These are phyloP conservation scores for Celoporthe dispersa DNA, from an alignment of 2,329 filamentous ascomycete genomes.

Conservation along the genomic window DNA sequence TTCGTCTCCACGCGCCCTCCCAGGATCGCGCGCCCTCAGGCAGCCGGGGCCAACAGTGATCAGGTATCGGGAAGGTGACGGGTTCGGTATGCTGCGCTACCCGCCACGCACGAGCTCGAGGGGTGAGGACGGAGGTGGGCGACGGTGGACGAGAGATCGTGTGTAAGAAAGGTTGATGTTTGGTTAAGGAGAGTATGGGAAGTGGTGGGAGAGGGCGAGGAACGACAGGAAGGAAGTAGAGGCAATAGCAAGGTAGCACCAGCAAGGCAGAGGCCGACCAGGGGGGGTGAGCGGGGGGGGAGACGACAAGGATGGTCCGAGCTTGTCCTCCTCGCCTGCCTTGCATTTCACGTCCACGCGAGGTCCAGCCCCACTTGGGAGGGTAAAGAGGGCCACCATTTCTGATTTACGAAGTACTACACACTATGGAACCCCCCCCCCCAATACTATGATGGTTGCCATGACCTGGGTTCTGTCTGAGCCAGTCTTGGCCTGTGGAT, in stretches of 20 bases:
- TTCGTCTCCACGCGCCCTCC: constrained; percentile 9
- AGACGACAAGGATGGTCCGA: constrained; percentile 3
- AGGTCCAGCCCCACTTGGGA: constrained; percentile 1
- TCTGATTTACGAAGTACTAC: neutral
- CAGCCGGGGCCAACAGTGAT: constrained; percentile 2
- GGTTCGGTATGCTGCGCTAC: neutral
- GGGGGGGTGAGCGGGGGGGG: neutral
- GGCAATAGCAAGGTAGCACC: constrained; percentile 1
- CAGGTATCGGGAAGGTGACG: neutral
- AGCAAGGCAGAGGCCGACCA: constrained; percentile 6
- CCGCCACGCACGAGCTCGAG: neutral
- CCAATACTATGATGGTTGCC: neutral
- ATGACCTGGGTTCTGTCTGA: neutral
- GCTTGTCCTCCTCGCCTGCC: neutral
- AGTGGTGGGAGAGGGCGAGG: neutral
- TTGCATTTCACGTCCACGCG: constrained; percentile 6
- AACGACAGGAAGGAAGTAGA: neutral
- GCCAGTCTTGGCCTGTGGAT: neutral
- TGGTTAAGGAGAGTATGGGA: neutral
- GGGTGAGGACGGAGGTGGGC: neutral
- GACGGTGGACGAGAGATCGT: neutral
- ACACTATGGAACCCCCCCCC: neutral
- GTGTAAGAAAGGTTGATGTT: neutral
- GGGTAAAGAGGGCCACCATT: neutral
- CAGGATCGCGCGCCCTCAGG: constrained; percentile 5